These are phyloP conservation scores for Penicillium argentinense DNA, from an alignment of 495 filamentous ascomycete species.

Conservation along the genomic window DNA sequence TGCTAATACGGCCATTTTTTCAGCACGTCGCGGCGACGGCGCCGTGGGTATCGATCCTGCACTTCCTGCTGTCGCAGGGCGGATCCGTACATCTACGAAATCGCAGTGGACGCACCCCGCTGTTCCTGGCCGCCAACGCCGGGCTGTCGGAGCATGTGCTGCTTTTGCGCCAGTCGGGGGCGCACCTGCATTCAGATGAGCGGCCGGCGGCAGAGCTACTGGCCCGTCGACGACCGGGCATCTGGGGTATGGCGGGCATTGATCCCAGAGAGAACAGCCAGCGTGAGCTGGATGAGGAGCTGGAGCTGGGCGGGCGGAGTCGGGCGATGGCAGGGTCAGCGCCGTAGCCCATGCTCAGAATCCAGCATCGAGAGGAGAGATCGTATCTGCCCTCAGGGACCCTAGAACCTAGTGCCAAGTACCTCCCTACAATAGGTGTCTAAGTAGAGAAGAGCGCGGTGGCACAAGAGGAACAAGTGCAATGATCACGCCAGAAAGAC, in stretches of 20 bases:
- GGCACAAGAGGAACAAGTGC: slow-evolving; percentile 10
- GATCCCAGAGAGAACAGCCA: slow-evolving; percentile 38
- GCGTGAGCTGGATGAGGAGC: slow-evolving; percentile 32
- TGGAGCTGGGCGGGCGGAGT: slow-evolving; percentile 9
- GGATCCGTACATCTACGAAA: slow-evolving; percentile 88
- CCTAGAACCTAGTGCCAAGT: too few relatives aligned
- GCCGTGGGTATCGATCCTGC: slow-evolving; percentile 61
- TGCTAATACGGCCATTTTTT: neutral
- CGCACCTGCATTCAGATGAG: slow-evolving; percentile 67
- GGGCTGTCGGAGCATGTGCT: slow-evolving; percentile 60
- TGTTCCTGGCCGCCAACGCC: slow-evolving; percentile 71
- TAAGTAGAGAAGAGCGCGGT: too few relatives aligned
- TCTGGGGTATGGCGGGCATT: slow-evolving; percentile 50
- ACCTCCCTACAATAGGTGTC: too few relatives aligned
- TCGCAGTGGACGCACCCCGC: slow-evolving; percentile 73
- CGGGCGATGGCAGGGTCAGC: slow-evolving; percentile 38
- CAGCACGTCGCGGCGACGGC: slow-evolving; percentile 66
- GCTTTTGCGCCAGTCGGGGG: slow-evolving; percentile 68
- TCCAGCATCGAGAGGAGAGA: neutral
- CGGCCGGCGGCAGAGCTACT: slow-evolving; percentile 49
- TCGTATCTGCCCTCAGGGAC: too few relatives aligned
- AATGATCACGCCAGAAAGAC: slow-evolving; percentile 16
- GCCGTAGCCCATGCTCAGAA: slow-evolving; percentile 15
- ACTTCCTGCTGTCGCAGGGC: slow-evolving; percentile 70
- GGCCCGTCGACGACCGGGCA: slow-evolving; percentile 40